Evolutionary conservation across 805 yeast genomes (phyloP), one percentile per base, ranked within the genome.

Genomic region (Maudiozyma pseudohumilis): DNA sequence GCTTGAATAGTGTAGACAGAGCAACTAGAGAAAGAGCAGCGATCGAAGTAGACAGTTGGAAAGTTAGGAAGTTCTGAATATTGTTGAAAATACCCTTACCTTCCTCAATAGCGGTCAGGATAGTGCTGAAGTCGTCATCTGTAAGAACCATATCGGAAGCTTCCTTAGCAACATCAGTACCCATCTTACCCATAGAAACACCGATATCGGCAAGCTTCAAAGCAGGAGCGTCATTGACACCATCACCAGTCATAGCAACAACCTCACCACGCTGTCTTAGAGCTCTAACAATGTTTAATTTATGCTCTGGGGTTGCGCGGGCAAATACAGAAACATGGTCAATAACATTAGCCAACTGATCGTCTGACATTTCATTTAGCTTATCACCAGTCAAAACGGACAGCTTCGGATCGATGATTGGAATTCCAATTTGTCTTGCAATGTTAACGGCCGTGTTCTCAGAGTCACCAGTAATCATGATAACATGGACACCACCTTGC

Each of bases 241-340:
- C 97, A 63, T 88, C 97, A 49, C 98, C 98, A n/a, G 97, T 88
- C 96, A 89, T 88, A 18, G 96, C 98, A 36, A 89, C 97, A 44
- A 89, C 78, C 59, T 89, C 95, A 36, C 96, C 96, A 56, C 94
- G 74, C 57, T 75, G 73, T 59, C 88, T 94, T 45, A 88, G 68
- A 0, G 96, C 96, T 53, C 82, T 76, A 24, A 88, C 95, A 60
- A 88, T 88, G 42, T 82, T 72, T 44, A 88, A 80, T 56, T 88
- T 88, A 61, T 88, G 95, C 56, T 87, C 94, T 1, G 96, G 96
- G 1, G 96, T 80, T 7, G 96, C 87, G 66, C 96, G 77, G 5
- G 96, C 96, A 68, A 88, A 87, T 4, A 87, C 84, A 22, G 89
- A 78, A 24, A 89, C 95, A 47, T 77, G 75, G 43, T 77, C 77